A percentile compares a stretch with the other conserved stretches of the same genome.
These are phyloP conservation scores for Micromonas pusilla DNA, from an alignment of 139 green algal genomes.

Conservation along the genomic window DNA sequence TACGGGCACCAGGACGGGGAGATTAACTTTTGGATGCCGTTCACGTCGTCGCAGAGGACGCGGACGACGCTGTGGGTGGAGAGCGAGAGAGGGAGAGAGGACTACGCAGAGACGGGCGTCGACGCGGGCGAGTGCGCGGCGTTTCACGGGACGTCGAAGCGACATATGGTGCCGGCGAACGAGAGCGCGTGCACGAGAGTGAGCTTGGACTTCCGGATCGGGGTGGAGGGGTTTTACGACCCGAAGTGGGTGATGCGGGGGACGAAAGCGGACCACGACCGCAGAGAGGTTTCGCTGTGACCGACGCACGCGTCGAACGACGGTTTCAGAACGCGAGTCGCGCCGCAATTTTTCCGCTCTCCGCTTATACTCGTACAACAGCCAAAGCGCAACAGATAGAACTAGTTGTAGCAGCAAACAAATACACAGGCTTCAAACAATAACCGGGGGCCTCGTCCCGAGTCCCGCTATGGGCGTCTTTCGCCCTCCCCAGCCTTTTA, in stretches of 20 bases:
- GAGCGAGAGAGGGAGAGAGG: background rate
- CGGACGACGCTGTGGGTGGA: conserved; percentile 8
- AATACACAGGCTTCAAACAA: no score
- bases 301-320: background rate
- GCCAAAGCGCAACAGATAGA: no score
- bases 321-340: no score
- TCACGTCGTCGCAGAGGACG: background rate
- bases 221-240: conserved; percentile 9
- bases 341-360: no score
- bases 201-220: conserved; percentile 7
- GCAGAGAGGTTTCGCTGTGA: background rate
- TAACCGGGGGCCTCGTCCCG: no score
- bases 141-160: conserved; percentile 4
- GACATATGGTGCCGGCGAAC: background rate
- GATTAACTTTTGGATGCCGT: conserved; percentile 21
- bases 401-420: no score
- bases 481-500: no score
- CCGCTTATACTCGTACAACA: no score
- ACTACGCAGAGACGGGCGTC: background rate
- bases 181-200: background rate
- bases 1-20: conserved; percentile 19
- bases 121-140: background rate
- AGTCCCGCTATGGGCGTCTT: no score
- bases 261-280: background rate
- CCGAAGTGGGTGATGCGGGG: background rate